These are phyloP conservation scores for Bisporella sp. DNA, from an alignment of 2,329 filamentous ascomycete genomes.

Conservation along the genomic window DNA sequence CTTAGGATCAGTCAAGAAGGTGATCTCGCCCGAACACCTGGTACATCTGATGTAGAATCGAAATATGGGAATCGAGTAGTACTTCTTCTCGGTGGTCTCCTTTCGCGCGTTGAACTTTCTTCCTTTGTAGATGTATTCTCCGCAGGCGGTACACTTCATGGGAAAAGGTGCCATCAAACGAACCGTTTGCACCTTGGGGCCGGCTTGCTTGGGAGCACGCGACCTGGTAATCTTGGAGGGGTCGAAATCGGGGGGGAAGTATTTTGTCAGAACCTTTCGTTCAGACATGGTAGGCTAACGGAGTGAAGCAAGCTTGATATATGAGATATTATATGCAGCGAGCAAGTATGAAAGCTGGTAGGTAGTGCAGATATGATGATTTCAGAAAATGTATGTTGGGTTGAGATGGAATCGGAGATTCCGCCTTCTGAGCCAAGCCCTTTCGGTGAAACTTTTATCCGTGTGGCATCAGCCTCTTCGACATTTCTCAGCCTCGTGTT, in stretches of 20 bases:
- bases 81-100: slow-evolving; percentile 84
- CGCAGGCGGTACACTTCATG: slow-evolving; percentile 63
- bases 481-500: no score
- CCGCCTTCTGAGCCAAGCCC: no score
- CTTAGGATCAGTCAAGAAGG: slow-evolving; percentile 91
- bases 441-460: no score
- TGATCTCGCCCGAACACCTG: slow-evolving; percentile 77
- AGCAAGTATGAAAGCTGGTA: no score
- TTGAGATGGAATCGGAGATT: no score
- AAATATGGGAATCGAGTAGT: slow-evolving; percentile 81
- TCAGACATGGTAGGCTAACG: slow-evolving; percentile 59
- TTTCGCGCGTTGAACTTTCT: slow-evolving; percentile 95
- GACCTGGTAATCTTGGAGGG: slow-evolving; percentile 69
- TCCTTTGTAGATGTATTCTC: slow-evolving; percentile 86
- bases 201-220: slow-evolving; percentile 62
- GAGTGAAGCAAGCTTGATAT: background rate
- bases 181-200: slow-evolving; percentile 78
- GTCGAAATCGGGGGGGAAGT: slow-evolving; percentile 76
- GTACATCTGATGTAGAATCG: slow-evolving; percentile 91
- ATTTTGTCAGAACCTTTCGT: slow-evolving; percentile 68
- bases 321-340: no score
- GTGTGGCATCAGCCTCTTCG: no score
- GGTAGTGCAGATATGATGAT: no score
- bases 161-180: slow-evolving; percentile 85
- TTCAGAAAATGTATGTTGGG: no score